Base-by-base conservation (phyloP, 306 rosid species). In the Lathyrus sativus region DNA sequence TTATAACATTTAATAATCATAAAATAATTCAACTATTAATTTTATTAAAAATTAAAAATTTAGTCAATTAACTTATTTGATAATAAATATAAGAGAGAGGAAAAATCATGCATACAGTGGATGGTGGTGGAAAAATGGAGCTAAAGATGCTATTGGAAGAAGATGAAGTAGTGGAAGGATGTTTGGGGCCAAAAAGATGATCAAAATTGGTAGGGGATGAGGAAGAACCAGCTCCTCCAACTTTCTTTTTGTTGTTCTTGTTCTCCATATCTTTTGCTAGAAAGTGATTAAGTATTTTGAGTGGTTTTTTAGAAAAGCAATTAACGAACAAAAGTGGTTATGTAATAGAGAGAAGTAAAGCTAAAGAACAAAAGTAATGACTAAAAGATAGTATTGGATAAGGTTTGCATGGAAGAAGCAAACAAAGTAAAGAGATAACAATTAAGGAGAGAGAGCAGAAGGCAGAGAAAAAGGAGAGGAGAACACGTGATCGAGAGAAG, bases 161-260 rank as follows among this genome's bases (percentile, higher is more conserved):
- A 35, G 90, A 81, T 50, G 92, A 83, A 62, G 81, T 53, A 22
- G 87, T 43, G 55, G 91, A 62, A 2, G 86, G 70, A 62, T 87
- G 78, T 68, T 68, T 85, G 48, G 96, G 96, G 43, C 96, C 98
- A 80, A 92, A 92, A 76, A 89, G 92, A 75, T 88, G 91, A 81
- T 88, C 96, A 49, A 90, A 80, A 35, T 75, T 76, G 58, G 62
- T 64, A 43, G 85, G 43, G 9, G 88, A 66, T 10, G 81, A 72
- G 26, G 82, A 85, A 11, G 85, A 86, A 79, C 75, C 44, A 54
- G 72, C 72, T 13, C 53, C 82, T 19, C 61, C 82, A 0, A 70
- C 82, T 51, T 80, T 81, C 81, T 85, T 88, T 80, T 79, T 84
- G 82, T 82, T 79, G 66, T 74, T 74, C 72, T 85, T 79, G 66